Base-by-base conservation (phyloP, 257 asterid species). In the Pogostemon cablin region DNA sequence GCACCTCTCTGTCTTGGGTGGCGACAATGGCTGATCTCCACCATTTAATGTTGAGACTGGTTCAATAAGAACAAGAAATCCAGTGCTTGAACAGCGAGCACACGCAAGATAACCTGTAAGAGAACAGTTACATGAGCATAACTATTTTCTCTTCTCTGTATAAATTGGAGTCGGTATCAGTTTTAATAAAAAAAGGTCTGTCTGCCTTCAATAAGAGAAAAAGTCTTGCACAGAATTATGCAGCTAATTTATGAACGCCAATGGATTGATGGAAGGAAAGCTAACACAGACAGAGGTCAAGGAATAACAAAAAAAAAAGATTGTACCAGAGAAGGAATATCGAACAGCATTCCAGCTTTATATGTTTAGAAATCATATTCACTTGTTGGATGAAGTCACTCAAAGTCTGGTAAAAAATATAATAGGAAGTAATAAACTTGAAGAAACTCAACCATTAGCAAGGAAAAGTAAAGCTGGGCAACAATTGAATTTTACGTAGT, bases 31-130 rank as follows among this genome's bases (percentile, higher is more conserved):
- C 76, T 68, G 79, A 77, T 82, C 82, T 42, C 82, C 88, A 0
- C 84, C 75, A 50, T 77, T 82, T 62, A 80, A 68, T 32, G 87
- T 75, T 10, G 95, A 88, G 74, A 85, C 83, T 59, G 97, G 97
- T 72, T 87, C 89, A 11, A 81, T 81, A 75, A 90, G 95, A 73
- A 93, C 88, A 66, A 88, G 84, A 46, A 95, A 85, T 34, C 97
- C 98, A 9, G 91, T 81, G 80, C 79, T 90, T 74, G 96, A 81
- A 75, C 98, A 93, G 44, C 95, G 93, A 69, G 98, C 98, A 74
- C 98, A 93, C 9, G 98, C 96, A 41, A 93, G 96, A 81, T 93
- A 93, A 65, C 98, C 97, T 93, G 87, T 68, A 75, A 47, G 53
- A 53, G 46, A 67, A 11, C 42, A 68, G 72, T 62, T 58, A 11